Evolutionary conservation across 139 green algal species (phyloP).

Genomic region (Chlamydomonas sphaeroides): DNA sequence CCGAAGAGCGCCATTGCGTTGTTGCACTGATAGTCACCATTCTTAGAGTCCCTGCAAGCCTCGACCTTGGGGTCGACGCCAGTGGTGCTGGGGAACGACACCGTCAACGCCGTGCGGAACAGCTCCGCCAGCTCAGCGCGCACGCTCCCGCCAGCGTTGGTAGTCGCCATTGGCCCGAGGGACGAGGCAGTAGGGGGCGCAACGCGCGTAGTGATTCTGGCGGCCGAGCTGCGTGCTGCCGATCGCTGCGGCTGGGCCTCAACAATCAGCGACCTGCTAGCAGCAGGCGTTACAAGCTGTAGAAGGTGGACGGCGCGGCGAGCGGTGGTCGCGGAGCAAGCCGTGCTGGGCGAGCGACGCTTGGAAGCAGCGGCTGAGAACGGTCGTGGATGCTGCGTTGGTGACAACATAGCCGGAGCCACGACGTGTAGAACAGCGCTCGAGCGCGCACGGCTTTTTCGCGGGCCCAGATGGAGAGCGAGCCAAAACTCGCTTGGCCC

Average conservation of each 20-base stretch:
- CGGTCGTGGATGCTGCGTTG: conserved; percentile 19
- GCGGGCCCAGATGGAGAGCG: too few relatives aligned
- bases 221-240: background rate
- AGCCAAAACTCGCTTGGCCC: too few relatives aligned
- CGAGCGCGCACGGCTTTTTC: too few relatives aligned
- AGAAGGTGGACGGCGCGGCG: conserved; percentile 8
- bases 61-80: conserved; percentile 63
- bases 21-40: conserved; percentile 98
- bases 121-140: conserved; percentile 62
- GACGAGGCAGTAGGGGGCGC: background rate
- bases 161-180: conserved; percentile 2
- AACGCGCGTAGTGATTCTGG: background rate
- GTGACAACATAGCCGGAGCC: conserved; percentile 12
- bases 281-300: background rate
- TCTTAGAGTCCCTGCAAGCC: conserved; percentile 81
- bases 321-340: too few relatives aligned
- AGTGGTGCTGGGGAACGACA: conserved; percentile 77
- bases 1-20: conserved; percentile 96
- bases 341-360: too few relatives aligned
- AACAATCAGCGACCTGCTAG: too few relatives aligned
- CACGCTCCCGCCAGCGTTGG: conserved; percentile 24
- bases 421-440: background rate
- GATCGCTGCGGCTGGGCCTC: too few relatives aligned
- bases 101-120: conserved; percentile 72
- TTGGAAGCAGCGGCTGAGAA: background rate